Conservation (phyloP, 1,139 yeast genomes). For the Magnusiomyces fungicola region DNA sequence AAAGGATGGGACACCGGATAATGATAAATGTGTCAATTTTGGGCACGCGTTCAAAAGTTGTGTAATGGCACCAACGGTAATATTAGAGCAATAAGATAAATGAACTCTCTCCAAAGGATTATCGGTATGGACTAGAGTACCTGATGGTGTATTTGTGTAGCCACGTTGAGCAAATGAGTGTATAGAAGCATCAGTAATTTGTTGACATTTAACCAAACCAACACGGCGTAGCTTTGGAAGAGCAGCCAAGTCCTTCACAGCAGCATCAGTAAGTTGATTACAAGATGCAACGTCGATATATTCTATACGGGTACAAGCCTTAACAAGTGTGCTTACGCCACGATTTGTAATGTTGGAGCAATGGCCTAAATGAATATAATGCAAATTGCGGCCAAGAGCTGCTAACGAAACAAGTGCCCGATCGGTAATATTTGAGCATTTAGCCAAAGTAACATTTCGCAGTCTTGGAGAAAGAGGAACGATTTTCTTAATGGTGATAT, state of each 20-base stretch:
- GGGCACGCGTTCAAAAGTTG: constrained; percentile 75
- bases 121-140: constrained; percentile 25
- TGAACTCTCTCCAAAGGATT: constrained; percentile 86
- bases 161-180: constrained; percentile 67
- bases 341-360: constrained; percentile 85
- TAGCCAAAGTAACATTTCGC: constrained; percentile 81
- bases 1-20: constrained; percentile 89
- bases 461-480: constrained; percentile 75
- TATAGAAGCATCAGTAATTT: constrained; percentile 83
- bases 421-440: constrained; percentile 85
- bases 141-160: constrained; percentile 31
- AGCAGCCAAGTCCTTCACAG: constrained; percentile 68
- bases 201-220: constrained; percentile 85
- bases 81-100: constrained; percentile 79
- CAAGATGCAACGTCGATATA: constrained; percentile 96
- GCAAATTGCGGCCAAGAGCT: constrained; percentile 70
- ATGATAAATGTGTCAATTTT: constrained; percentile 75
- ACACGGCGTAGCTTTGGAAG: constrained; percentile 81
- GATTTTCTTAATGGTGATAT: constrained; percentile 64
- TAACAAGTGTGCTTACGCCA: constrained; percentile 70
- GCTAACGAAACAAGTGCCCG: constrained; percentile 66
- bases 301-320: constrained; percentile 77
- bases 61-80: constrained; percentile 42
- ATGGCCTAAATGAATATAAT: constrained; percentile 90
- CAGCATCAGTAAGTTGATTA: constrained; percentile 76